Percentiles rank a stretch among this genome's conserved stretches.
These are phyloP conservation scores for Meripilus lineatus DNA, from an alignment of 1,284 basidiomycete genomes.

Conservation along the genomic window DNA sequence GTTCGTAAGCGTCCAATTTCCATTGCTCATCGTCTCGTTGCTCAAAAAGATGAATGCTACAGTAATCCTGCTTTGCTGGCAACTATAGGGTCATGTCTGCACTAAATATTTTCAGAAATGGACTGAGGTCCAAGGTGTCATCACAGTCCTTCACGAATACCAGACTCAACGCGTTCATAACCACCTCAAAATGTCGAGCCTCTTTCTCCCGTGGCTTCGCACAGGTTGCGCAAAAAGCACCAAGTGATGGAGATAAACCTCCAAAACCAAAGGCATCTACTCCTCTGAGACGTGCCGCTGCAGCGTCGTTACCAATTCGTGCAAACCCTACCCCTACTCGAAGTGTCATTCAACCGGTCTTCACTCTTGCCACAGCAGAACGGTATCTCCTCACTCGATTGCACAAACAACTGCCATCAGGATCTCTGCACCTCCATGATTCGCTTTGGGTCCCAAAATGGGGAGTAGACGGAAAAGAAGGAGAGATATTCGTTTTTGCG, in stretches of 20 bases:
- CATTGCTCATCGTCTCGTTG: no score
- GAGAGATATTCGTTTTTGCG: constrained; percentile 85
- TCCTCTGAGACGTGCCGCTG: constrained; percentile 62
- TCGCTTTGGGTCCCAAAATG: constrained; percentile 76
- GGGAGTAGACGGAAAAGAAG: constrained; percentile 55
- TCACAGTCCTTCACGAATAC: no score
- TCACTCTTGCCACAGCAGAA: constrained; percentile 75
- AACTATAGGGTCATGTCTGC: no score
- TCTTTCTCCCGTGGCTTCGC: neutral
- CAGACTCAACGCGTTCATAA: no score
- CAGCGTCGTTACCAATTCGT: constrained; percentile 74
- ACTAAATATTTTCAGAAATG: no score
- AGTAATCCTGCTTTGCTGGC: no score
- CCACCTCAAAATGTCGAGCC: no score
- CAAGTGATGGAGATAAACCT: constrained; percentile 28
- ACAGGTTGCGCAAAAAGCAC: neutral
- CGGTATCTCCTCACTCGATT: constrained; percentile 62
- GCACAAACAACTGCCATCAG: constrained; percentile 44
- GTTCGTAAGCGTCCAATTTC: no score
- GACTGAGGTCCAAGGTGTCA: no score
- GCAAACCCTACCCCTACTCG: constrained; percentile 76
- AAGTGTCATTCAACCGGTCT: constrained; percentile 66
- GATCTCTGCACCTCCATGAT: constrained; percentile 60
- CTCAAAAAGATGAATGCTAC: no score
- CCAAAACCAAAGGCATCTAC: constrained; percentile 73